A percentile compares a stretch with the other conserved stretches of the same genome.
phyloP scores from a whole-genome alignment of 1,284 basidiomycete genomes.

The Ustilago tritici region DNA sequence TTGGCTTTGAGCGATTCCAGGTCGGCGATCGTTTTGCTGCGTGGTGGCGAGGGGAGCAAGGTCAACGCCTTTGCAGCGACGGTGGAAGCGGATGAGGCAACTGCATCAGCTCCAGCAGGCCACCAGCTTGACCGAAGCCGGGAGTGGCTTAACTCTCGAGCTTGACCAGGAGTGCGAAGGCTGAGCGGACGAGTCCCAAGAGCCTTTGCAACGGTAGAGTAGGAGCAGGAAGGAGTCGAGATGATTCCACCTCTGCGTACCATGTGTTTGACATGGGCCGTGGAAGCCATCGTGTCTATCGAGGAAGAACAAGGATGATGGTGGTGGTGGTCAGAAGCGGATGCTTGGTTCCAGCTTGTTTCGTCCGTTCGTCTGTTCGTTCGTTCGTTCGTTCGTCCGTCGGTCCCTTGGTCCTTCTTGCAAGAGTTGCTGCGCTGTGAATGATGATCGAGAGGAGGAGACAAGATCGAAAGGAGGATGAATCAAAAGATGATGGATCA shows the following conservation, averaged over 20 bases:
- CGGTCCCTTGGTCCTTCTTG: too few species aligned
- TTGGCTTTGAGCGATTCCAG: conserved; percentile 29
- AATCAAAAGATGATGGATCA: too few species aligned
- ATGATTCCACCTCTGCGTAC: conserved; percentile 10
- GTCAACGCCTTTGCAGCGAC: conserved; percentile 4
- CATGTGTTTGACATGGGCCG: conserved; percentile 22
- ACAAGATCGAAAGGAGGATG: too few species aligned
- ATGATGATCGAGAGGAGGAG: neutral
- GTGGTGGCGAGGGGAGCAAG: conserved; percentile 40
- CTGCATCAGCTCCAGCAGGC: conserved; percentile 28
- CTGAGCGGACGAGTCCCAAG: neutral
- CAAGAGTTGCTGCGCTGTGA: neutral
- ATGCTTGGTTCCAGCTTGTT: too few species aligned
- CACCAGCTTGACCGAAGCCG: conserved; percentile 31
- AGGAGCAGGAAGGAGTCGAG: conserved; percentile 26
- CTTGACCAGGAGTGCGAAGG: neutral
- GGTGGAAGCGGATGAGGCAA: neutral
- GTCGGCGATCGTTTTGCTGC: conserved; percentile 55
- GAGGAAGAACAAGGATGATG: too few species aligned
- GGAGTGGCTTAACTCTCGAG: conserved; percentile 21
- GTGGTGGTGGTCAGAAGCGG: too few species aligned
- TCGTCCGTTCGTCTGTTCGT: too few species aligned
- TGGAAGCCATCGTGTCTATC: conserved; percentile 26
- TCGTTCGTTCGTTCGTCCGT: too few species aligned
- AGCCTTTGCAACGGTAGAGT: conserved; percentile 8